These are phyloP conservation scores for Pythium scleroteichum DNA, from an alignment of 352 stramenopile species.

Conservation along the genomic window DNA sequence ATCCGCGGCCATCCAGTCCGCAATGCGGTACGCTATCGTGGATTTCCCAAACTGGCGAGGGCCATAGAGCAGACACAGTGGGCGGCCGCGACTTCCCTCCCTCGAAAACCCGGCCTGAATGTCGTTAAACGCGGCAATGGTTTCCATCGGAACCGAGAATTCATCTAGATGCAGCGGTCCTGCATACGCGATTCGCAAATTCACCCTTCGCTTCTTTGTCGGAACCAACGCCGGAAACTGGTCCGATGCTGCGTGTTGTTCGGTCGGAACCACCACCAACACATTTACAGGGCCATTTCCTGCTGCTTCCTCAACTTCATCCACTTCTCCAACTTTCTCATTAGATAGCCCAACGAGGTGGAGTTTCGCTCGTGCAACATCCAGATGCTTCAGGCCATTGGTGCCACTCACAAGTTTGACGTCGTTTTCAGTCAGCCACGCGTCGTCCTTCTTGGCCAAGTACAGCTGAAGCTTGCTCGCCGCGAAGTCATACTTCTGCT, in stretches of 20 bases:
- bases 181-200: background rate
- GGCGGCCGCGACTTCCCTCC: background rate
- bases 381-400: conserved; percentile 21
- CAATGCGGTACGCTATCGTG: conserved; percentile 22
- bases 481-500: background rate
- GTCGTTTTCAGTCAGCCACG: conserved; percentile 24
- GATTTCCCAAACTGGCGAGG: conserved; percentile 32
- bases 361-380: conserved; percentile 20
- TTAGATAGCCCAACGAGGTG: conserved; percentile 16
- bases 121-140: conserved; percentile 5
- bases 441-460: conserved; percentile 2
- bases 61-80: background rate
- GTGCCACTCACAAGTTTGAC: conserved; percentile 19
- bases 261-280: conserved; percentile 23
- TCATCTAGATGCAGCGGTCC: conserved; percentile 1
- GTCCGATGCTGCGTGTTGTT: background rate
- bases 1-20: conserved; percentile 16
- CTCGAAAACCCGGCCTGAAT: conserved; percentile 17
- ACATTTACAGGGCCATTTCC: conserved; percentile 29
- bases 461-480: conserved; percentile 22
- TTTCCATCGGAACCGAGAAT: conserved; percentile 14
- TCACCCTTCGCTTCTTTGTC: background rate
- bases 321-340: conserved; percentile 16
- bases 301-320: conserved; percentile 26
- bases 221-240: background rate